A percentile compares a stretch with the other conserved stretches of the same genome.
Evolutionary conservation across 164 flowering plant species (phyloP).

Genomic region (Nelumbo lutea): DNA sequence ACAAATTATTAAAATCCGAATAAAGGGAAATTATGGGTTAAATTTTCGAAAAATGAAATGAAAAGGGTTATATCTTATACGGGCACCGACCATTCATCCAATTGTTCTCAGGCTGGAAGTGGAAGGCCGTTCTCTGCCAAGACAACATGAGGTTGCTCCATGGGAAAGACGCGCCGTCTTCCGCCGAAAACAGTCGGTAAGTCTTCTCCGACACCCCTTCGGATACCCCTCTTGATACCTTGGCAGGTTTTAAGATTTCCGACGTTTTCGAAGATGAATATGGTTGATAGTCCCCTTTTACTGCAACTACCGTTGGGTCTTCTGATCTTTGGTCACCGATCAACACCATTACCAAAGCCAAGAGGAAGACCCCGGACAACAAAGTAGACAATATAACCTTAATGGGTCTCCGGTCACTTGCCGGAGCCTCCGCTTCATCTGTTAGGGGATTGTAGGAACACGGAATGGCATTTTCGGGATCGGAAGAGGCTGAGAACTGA

Average conservation of each 20-base stretch:
- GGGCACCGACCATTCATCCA: slow-evolving; percentile 81
- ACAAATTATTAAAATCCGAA: background rate
- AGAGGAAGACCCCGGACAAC: slow-evolving; percentile 15
- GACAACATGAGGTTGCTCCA: slow-evolving; percentile 55
- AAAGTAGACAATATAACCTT: slow-evolving; percentile 8
- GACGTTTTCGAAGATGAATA: background rate
- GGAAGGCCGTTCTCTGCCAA: slow-evolving; percentile 67
- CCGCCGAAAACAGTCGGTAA: slow-evolving; percentile 15
- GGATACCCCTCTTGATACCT: slow-evolving; percentile 33
- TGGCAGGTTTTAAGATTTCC: slow-evolving; percentile 2
- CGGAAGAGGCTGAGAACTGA: background rate
- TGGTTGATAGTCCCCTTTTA: background rate
- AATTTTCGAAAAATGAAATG: background rate
- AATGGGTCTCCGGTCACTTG: slow-evolving; percentile 4
- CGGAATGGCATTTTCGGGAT: slow-evolving; percentile 9
- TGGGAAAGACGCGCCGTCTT: slow-evolving; percentile 14
- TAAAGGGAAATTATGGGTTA: background rate
- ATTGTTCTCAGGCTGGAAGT: slow-evolving; percentile 70
- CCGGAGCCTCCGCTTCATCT: slow-evolving; percentile 10
- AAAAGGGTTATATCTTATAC: background rate
- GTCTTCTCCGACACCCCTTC: slow-evolving; percentile 64
- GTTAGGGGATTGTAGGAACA: slow-evolving; percentile 25
- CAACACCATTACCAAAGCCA: slow-evolving; percentile 11
- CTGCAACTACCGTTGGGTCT: background rate
- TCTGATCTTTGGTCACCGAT: background rate